Conservation (phyloP, 192 early-diverging fungal species). For the Kappamyces sp. region DNA sequence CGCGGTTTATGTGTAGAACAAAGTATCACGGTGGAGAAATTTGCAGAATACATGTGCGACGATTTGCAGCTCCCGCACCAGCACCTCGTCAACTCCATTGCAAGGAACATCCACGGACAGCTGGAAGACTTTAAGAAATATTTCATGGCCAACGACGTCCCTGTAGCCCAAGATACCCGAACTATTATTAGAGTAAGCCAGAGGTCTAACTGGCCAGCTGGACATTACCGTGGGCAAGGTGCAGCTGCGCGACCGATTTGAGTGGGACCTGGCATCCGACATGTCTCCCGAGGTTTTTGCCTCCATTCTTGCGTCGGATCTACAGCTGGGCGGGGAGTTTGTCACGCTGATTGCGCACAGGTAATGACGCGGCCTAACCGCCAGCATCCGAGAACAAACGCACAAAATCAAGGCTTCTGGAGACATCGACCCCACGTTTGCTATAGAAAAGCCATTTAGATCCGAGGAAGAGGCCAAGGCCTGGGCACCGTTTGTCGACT, state of each 20-base stretch:
- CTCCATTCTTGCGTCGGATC: slow-evolving; percentile 46
- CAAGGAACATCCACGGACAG: slow-evolving; percentile 62
- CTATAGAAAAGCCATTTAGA: slow-evolving; percentile 14
- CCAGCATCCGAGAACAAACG: slow-evolving; percentile 63
- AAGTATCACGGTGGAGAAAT: slow-evolving; percentile 25
- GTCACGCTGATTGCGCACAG: slow-evolving; percentile 47
- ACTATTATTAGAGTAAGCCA: not conserved
- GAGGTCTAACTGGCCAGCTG: slow-evolving; percentile 29
- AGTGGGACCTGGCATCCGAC: slow-evolving; percentile 55
- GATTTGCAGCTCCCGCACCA: slow-evolving; percentile 16
- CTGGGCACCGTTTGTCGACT: slow-evolving; percentile 8
- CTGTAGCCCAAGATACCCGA: slow-evolving; percentile 1
- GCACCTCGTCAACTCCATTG: slow-evolving; percentile 47
- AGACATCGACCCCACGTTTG: slow-evolving; percentile 4
- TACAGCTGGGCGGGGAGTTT: slow-evolving; percentile 65
- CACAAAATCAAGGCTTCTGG: slow-evolving; percentile 1
- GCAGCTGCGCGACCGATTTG: slow-evolving; percentile 68
- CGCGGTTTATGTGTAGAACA: slow-evolving; percentile 6
- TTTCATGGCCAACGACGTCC: not conserved
- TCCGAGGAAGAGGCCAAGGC: slow-evolving; percentile 8
- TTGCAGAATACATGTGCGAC: slow-evolving; percentile 17
- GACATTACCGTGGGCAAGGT: slow-evolving; percentile 71
- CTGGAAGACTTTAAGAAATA: slow-evolving; percentile 23
- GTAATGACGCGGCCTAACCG: slow-evolving; percentile 7
- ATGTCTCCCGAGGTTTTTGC: slow-evolving; percentile 57